A percentile compares a stretch with the other conserved stretches of the same genome.
phyloP scores from a whole-genome alignment of 2,329 filamentous ascomycete species.

The Chrysosporium keratinophilum region DNA sequence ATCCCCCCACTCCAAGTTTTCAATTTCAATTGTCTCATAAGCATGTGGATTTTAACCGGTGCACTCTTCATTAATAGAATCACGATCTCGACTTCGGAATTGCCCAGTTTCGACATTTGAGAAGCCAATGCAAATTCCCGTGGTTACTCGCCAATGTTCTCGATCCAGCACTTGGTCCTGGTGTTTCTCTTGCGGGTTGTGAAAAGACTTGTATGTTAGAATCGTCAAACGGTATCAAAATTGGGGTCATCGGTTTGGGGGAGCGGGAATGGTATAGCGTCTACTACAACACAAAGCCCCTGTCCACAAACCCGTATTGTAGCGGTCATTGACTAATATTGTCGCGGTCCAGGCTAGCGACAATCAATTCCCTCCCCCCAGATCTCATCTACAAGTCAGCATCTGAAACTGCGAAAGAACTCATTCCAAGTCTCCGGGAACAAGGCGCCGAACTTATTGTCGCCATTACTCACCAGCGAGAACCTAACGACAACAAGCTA shows the following conservation, averaged over 20 bases:
- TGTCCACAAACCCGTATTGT: too few relatives aligned
- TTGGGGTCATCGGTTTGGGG: slow-evolving; percentile 74
- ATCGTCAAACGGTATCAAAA: slow-evolving; percentile 70
- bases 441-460: slow-evolving; percentile 76
- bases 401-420: slow-evolving; percentile 60
- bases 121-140: slow-evolving; percentile 67
- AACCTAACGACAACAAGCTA: slow-evolving; percentile 82
- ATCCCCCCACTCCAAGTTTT: background rate
- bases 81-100: slow-evolving; percentile 91
- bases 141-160: slow-evolving; percentile 85
- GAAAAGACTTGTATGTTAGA: slow-evolving; percentile 66
- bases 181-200: slow-evolving; percentile 64
- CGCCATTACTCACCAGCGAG: slow-evolving; percentile 72
- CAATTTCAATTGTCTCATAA: background rate
- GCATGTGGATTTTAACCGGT: background rate
- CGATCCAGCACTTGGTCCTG: slow-evolving; percentile 67
- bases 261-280: slow-evolving; percentile 62
- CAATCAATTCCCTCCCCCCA: slow-evolving; percentile 76
- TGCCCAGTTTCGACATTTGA: slow-evolving; percentile 62
- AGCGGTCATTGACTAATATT: background rate
- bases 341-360: slow-evolving; percentile 53
- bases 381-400: slow-evolving; percentile 74
- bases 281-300: background rate
- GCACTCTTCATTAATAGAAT: slow-evolving; percentile 54
- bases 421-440: slow-evolving; percentile 61